Percentiles rank a stretch among this genome's conserved stretches.
Evolutionary conservation across 139 green algal genomes (phyloP).

Genomic region (Axilococcus clingmanii): DNA sequence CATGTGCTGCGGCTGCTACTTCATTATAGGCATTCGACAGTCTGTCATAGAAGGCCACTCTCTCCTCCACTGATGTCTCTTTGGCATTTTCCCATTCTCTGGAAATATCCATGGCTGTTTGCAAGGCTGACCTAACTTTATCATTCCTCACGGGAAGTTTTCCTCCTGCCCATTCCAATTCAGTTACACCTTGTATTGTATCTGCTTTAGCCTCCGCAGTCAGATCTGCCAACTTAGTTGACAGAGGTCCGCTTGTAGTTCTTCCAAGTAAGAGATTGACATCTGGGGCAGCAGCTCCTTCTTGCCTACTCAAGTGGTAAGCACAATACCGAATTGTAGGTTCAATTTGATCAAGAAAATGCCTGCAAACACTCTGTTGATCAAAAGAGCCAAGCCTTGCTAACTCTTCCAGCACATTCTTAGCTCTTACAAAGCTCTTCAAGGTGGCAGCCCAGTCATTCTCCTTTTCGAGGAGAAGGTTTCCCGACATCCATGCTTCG

Average conservation of each 20-base stretch:
- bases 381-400: slow-evolving; percentile 60
- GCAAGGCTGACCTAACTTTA: slow-evolving; percentile 10
- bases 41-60: slow-evolving; percentile 51
- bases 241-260: slow-evolving; percentile 1
- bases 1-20: slow-evolving; percentile 10
- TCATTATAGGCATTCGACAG: slow-evolving; percentile 32
- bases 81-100: not conserved
- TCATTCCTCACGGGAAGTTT: slow-evolving; percentile 42
- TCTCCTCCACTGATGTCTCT: slow-evolving; percentile 24
- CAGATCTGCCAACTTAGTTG: slow-evolving; percentile 42
- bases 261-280: slow-evolving; percentile 13
- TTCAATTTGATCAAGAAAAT: slow-evolving; percentile 78
- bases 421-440: slow-evolving; percentile 49
- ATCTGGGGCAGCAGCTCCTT: slow-evolving; percentile 13
- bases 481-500: slow-evolving; percentile 56
- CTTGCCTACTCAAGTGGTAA: slow-evolving; percentile 61
- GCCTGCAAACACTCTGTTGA: slow-evolving; percentile 47
- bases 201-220: slow-evolving; percentile 40
- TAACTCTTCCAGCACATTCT: slow-evolving; percentile 68
- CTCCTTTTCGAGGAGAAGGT: slow-evolving; percentile 66
- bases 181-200: slow-evolving; percentile 29
- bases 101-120: slow-evolving; percentile 13
- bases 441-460: slow-evolving; percentile 64
- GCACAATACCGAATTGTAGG: slow-evolving; percentile 70
- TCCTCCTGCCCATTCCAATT: slow-evolving; percentile 53